Evolutionary conservation across 78 protist species (phyloP).

Genomic region (Anaeramoeba flamelloides): DNA sequence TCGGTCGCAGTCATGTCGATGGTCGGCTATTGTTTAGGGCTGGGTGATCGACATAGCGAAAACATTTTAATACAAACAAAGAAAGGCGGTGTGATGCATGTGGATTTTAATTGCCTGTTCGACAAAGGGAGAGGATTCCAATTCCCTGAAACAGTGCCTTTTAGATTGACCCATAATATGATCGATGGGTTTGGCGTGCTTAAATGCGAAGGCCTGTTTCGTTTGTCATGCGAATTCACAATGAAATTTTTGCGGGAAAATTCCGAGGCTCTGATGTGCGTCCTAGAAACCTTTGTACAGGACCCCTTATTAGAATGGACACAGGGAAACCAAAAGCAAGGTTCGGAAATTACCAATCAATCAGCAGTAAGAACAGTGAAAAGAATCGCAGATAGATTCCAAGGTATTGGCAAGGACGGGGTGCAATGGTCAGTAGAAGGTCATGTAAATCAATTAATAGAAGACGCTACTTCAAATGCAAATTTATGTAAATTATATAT

Average conservation of each 20-base stretch:
- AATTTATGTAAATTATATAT: not conserved
- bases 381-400: not conserved
- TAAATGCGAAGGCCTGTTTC: conserved; percentile 55
- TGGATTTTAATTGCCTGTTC: conserved; percentile 80
- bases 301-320: conserved; percentile 74
- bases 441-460: conserved; percentile 16
- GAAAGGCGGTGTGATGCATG: conserved; percentile 65
- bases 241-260: conserved; percentile 35
- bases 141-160: conserved; percentile 70
- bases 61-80: conserved; percentile 62
- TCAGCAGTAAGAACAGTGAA: not conserved
- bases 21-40: conserved; percentile 64
- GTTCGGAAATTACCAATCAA: not conserved
- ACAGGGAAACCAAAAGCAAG: not conserved
- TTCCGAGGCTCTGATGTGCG: conserved; percentile 52
- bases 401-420: not conserved
- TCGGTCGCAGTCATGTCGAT: conserved; percentile 58
- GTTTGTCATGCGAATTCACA: conserved; percentile 45
- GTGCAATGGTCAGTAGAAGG: conserved; percentile 22
- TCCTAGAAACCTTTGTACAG: conserved; percentile 64
- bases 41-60: conserved; percentile 83
- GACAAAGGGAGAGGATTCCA: conserved; percentile 54
- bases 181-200: conserved; percentile 63
- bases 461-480: not conserved
- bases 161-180: conserved; percentile 78